Base-by-base conservation (phyloP, 2,329 filamentous ascomycete genomes). In the Exserohilum turcica region DNA sequence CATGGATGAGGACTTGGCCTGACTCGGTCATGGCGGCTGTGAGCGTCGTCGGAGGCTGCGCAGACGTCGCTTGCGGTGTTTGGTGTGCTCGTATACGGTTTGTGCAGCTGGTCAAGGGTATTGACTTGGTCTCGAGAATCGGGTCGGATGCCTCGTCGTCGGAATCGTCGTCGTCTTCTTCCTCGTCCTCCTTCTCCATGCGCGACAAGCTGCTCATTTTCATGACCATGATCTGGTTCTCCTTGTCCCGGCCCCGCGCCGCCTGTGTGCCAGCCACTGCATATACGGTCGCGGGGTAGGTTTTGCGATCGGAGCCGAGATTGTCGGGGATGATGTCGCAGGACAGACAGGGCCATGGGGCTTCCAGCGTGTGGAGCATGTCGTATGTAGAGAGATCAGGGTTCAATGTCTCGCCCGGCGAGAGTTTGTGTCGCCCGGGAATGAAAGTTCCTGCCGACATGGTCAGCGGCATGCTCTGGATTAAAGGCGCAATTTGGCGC, bases 271-370 rank as follows among this genome's bases (percentile, higher is more conserved):
- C 94, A 15, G 92, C 88, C 28, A 97, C 92, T 9, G 92, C 89
- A 78, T 97, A 99, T 78, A 97, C 88, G 54, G 93, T 97, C 44
- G 92, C 91, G 21, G 94, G 94, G 76, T 95, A 99, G n/a, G 88
- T 87, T 75, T 88, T 95, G 70, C 94, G 88, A 75, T 91, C 87
- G 72, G 96, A 89, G 63, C 94, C 94, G 15, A 99, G 84, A 46
- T 82, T 82, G 77, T 99, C 94, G 66, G 84, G 87, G 58, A 99
- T 77, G 55, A 99, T 88, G 73, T 97, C 94, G 76, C 97, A 96
- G 2, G 93, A 97, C 13, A 99, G 84, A 74, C 94, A 99, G 3
- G 94, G 94, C 94, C 94, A 99, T 1, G 92, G 92, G 6, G 92
- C 92, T 75, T 89, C 94, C 60, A 99, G 84, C 57, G 86, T 91